A percentile compares a stretch with the other conserved stretches of the same genome.
Conservation (phyloP, 2,329 filamentous ascomycete genomes). For the Graphium sp. region DNA sequence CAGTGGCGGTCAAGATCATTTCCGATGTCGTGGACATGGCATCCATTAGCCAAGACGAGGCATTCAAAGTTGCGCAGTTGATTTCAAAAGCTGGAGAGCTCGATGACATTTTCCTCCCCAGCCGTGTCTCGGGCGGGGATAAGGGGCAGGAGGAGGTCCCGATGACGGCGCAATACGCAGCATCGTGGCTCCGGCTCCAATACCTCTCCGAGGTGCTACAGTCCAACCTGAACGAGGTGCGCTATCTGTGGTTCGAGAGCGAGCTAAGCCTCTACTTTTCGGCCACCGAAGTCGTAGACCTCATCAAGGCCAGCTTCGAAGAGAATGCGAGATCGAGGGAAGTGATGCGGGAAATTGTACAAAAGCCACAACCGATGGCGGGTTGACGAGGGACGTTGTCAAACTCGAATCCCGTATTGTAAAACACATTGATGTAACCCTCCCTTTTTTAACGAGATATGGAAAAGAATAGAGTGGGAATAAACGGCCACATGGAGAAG, state of each 20-base stretch:
- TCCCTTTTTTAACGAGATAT: too few species aligned
- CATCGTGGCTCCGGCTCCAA: slow-evolving; percentile 45
- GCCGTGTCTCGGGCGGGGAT: slow-evolving; percentile 13
- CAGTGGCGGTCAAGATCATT: slow-evolving; percentile 41
- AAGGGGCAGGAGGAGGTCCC: slow-evolving; percentile 24
- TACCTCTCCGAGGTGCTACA: slow-evolving; percentile 48
- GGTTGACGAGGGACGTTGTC: too few species aligned
- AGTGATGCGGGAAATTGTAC: slow-evolving; percentile 38
- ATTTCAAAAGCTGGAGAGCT: slow-evolving; percentile 40
- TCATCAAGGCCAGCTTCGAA: slow-evolving; percentile 48
- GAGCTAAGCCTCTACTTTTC: slow-evolving; percentile 48
- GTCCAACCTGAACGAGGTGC: slow-evolving; percentile 47
- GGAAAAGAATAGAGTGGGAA: too few species aligned
- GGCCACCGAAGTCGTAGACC: slow-evolving; percentile 41
- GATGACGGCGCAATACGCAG: slow-evolving; percentile 41
- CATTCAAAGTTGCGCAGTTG: slow-evolving; percentile 40
- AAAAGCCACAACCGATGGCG: slow-evolving; percentile 24
- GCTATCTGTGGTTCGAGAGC: slow-evolving; percentile 47
- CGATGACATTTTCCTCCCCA: slow-evolving; percentile 41
- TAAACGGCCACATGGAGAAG: too few species aligned
- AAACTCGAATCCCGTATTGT: too few species aligned
- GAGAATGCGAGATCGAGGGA: slow-evolving; percentile 41
- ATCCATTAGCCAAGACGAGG: slow-evolving; percentile 46
- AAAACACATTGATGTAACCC: too few species aligned
- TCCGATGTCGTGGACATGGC: slow-evolving; percentile 44